Base-by-base conservation (phyloP, 2,329 filamentous ascomycete species). In the Arthroderma sp. region DNA sequence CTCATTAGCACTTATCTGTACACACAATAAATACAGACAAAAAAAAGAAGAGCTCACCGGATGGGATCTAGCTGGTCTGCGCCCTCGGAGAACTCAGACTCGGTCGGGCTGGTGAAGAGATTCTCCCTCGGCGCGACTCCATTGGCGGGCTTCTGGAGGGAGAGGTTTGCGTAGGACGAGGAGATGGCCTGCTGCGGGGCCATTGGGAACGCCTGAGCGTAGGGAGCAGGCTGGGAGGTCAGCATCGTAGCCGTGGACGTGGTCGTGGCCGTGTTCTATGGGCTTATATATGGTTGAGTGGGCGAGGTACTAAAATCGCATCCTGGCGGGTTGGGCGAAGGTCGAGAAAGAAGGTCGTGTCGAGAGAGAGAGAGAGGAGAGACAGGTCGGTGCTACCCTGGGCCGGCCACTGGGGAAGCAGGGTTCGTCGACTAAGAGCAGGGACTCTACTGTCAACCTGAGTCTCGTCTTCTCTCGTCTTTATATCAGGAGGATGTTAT, bases 61-160 rank as follows among this genome's bases (percentile, higher is more conserved):
- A 87, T 83, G 4, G 85, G 83, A 66, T 90, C 86, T 56, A 87
- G 80, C 33, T 82, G 81, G 63, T 91, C 88, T 65, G 81, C 79
- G 43, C 71, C 73, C 63, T 95, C 90, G 23, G 88, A 93, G 72
- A 95, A 95, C 64, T 95, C 90, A 28, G 89, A 95, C 67, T 94
- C 88, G 63, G 90, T 95, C 47, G 91, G 90, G 68, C 88, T 95
- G 43, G 83, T 81, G 68, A 87, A 91, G 43, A 67, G 64, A 2
- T 31, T 17, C 19, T 47, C 41, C 19, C 41, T 47, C 19, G 41
- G 25, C 19, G 54, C 52, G 21, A 44, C 28, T 41, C 19, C 56
- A 33, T 19, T 37, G 41, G 47, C 15, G 51, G 56, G 28, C 51
- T 60, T 51, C 57, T 38, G 54, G n/a, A 54, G 54, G 55, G 38